Base-by-base conservation (phyloP, 2,329 filamentous ascomycete species). In the Passalora sequoiae region DNA sequence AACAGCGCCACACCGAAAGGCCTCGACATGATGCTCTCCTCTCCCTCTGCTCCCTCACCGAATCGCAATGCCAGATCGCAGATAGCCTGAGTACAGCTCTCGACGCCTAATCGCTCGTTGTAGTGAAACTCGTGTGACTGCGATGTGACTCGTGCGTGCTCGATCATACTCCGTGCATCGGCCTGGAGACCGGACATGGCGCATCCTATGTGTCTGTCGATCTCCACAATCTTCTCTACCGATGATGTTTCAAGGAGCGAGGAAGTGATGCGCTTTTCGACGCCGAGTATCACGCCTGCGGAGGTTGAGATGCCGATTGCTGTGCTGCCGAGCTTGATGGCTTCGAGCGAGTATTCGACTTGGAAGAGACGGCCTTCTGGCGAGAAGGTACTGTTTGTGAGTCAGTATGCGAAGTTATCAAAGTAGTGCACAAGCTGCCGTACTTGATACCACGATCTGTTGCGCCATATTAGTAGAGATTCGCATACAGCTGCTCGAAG, bases 301-400 rank as follows among this genome's bases (percentile, higher is more conserved):
- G 87, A 86, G 37, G 92, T 98, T 61, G 92, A 89, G 57, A 98
- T 77, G 61, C 92, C 92, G 73, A 98, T 98, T 65, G 92, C 92
- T 59, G 92, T 98, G 62, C 87, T 94, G 59, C 92, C 92, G 58
- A 97, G 86, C 77, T 98, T 98, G 81, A 98, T 98, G 71, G 92
- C 92, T 77, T 98, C 92, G 69, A 98, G 85, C 48, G 92, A 97
- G 81, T 98, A 98, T 84, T 98, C 92, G 76, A 98, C 92, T 76
- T 98, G 92, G 80, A 98, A 98, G 69, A 98, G 86, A 72, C 92
- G 92, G 64, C 92, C 92, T 80, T 98, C 92, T 50, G 92, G 92
- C 61, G 92, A 98, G 81, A 98, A 98, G 79, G 92, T 98, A 80
- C 86, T 94, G 66, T 40, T 17, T 40, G 37, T 50, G 20, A 31